Evolutionary conservation across 192 early-diverging fungal species (phyloP).

Genomic region (Podila verticillata): DNA sequence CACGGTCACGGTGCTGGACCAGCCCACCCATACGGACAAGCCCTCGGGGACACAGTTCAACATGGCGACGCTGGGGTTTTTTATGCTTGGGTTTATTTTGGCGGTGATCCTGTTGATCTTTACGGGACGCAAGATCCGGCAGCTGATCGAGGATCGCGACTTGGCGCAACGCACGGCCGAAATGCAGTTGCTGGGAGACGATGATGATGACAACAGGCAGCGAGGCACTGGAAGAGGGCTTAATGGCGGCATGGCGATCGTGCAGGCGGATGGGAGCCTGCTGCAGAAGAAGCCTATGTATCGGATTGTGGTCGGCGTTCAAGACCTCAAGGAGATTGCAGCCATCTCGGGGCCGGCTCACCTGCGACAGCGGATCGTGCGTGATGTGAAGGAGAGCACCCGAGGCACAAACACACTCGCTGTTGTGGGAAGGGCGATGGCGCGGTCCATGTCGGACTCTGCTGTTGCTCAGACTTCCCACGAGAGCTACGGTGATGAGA

Average conservation of each 20-base stretch:
- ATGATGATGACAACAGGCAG: slow-evolving; percentile 21
- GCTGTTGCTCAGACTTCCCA: background rate
- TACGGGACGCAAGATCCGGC: slow-evolving; percentile 19
- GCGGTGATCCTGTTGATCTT: slow-evolving; percentile 19
- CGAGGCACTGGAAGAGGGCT: slow-evolving; percentile 13
- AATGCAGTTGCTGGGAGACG: slow-evolving; percentile 23
- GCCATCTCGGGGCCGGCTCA: background rate
- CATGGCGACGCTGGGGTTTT: slow-evolving; percentile 33
- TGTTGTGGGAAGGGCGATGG: background rate
- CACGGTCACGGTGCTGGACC: slow-evolving; percentile 21
- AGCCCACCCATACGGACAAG: background rate
- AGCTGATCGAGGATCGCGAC: slow-evolving; percentile 11
- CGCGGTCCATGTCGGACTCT: background rate
- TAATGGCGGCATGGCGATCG: background rate
- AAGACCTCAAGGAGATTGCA: background rate
- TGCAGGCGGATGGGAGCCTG: background rate
- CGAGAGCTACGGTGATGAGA: background rate
- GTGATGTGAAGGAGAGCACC: background rate
- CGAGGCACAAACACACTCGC: background rate
- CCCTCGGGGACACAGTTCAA: slow-evolving; percentile 4
- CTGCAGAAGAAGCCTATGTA: slow-evolving; percentile 41
- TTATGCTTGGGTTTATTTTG: slow-evolving; percentile 39
- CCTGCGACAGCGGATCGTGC: background rate
- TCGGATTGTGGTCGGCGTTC: slow-evolving; percentile 25
- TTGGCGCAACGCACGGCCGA: slow-evolving; percentile 4